Evolutionary conservation across 2,329 filamentous ascomycete species (phyloP), one percentile per base, ranked within the genome.

Genomic region (Verticillium tricorpus): DNA sequence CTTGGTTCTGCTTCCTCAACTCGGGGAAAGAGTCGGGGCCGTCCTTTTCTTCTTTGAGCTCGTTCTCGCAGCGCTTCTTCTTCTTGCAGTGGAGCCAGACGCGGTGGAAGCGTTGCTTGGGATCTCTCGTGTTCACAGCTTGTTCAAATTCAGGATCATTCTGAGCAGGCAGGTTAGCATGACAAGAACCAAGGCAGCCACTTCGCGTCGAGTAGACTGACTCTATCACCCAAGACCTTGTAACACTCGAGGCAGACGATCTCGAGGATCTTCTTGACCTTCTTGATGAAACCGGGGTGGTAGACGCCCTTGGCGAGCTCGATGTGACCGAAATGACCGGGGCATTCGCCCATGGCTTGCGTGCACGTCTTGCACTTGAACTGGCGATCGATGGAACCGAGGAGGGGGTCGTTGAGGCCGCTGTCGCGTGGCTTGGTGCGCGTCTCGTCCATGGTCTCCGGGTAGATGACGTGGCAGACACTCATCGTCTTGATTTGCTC

Each of bases 401-500:
- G 89, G 69, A 93, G 91, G 67, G 95, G 93, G 74, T 99, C 95
- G 75, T 98, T 98, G 69, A 98, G 83, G 72, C 95, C 95, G 73
- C 90, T 89, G 65, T 95, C 90, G 69, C 95, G 92, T 67, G 95
- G 95, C 75, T 92, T 92, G 68, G 91, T 89, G 72, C 93, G 91
- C 76, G 90, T 90, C 78, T 99, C 95, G 74, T 99, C 95, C 95
- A 99, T 97, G 32, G 95, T 98, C 82, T 99, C 95, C n/a, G 95
- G 93, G 74, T 97, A 98, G 76, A 95, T 86, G 75, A 99, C 94
- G 76, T 97, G 92, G 69, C 89, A 91, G 66, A 98, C 94, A 78
- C 93, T 97, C 92, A 98, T 96, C 72, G 90, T 93, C 83, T 99
- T 98, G 79, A 98, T 97, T 82, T 99, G 96, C 76, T 99, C 95